Evolutionary conservation across 257 asterid genomes (phyloP), one percentile per base, ranked within the genome.

Genomic region (Coffea canephora): DNA sequence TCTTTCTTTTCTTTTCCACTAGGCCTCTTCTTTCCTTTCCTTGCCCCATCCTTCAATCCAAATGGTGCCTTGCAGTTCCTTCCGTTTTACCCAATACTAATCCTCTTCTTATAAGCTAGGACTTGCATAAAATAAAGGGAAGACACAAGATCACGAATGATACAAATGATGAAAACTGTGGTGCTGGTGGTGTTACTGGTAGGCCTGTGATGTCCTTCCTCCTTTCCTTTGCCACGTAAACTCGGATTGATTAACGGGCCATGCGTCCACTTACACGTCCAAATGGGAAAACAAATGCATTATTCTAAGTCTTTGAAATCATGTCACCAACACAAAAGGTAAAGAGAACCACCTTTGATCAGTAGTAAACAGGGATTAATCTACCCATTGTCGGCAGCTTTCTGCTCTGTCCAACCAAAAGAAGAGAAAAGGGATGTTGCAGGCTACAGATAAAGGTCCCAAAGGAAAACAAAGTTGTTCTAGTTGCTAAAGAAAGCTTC

Each of bases 351-450:
- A 59, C n/a, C 49, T 73, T 80, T 49, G 61, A 71, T 71, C 75
- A 46, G 12, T 71, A 27, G 8, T 61, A 31, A 36, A 74, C 45
- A 55, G 78, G 61, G 23, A 61, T 71, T 48, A 55, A 31, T 79
- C 70, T 57, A 48, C 50, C 45, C 15, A n/a, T 54, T 77, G 84
- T 81, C 87, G 87, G 87, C 70, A 81, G 80, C 84, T 80, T 77
- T 69, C 66, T 68, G 66, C 16, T 55, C 18, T 34, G 31, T 71
- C 64, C 79, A 79, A 75, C 74, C 25, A 39, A 72, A 65, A 62
- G 31, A 16, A n/a, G 74, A 67, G 48, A 5, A 36, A 3, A 57
- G 19, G 34, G 34, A n/a, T 39, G 27, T n/a, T 68, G 6, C 41
- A 68, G 61, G 13, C n/a, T 54, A 54, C 1, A 10, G 0, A 1